Conservation (phyloP, 2,329 filamentous ascomycete species). For the Ciborinia camelliae region DNA sequence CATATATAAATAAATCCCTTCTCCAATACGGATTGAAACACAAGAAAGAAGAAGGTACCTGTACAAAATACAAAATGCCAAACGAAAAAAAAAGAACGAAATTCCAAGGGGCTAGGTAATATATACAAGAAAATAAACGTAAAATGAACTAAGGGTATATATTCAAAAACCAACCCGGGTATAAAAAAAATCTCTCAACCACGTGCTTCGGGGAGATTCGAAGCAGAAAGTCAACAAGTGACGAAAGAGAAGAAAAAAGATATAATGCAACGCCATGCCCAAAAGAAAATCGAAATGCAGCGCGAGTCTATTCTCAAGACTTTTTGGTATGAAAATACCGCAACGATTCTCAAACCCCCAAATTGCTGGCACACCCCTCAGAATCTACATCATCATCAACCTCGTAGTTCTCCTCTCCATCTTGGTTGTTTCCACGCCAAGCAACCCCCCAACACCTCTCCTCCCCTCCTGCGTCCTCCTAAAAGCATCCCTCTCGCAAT, state of each 20-base stretch:
- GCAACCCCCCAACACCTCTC: conserved; percentile 15
- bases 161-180: no score
- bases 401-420: conserved; percentile 48
- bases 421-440: conserved; percentile 30
- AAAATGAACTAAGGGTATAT: no score
- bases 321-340: not conserved
- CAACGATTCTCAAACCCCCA: not conserved
- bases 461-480: conserved; percentile 28
- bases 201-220: no score
- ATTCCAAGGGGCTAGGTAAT: no score
- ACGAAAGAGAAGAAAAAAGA: not conserved
- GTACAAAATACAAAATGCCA: no score
- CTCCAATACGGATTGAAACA: no score
- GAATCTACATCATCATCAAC: conserved; percentile 47
- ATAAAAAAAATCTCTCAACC: no score
- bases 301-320: conserved; percentile 4
- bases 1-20: no score
- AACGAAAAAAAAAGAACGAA: no score
- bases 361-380: no score
- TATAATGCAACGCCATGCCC: not conserved
- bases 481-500: conserved; percentile 82
- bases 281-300: not conserved
- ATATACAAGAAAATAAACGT: no score
- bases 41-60: no score
- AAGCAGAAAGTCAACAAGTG: not conserved